Evolutionary conservation across 2,329 filamentous ascomycete species (phyloP).

Genomic region (Aspergillus luchuensis): DNA sequence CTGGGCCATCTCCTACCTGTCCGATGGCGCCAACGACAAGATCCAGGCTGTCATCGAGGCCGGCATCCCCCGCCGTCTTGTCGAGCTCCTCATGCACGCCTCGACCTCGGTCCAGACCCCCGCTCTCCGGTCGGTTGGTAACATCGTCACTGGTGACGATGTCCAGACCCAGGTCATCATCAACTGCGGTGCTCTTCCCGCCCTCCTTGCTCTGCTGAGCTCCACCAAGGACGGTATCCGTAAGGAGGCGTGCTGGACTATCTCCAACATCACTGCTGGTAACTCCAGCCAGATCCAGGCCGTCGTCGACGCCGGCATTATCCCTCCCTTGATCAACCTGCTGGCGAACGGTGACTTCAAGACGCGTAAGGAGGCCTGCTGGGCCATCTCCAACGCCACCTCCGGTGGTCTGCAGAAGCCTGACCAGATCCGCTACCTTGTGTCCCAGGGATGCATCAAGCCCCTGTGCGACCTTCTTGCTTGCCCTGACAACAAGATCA

Average conservation of each 20-base stretch:
- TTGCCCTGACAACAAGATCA: constrained; percentile 99
- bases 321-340: constrained; percentile 92
- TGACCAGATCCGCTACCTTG: constrained; percentile 95
- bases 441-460: constrained; percentile 92
- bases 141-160: constrained; percentile 98
- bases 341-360: constrained; percentile 97
- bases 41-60: constrained; percentile 99
- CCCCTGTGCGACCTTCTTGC: constrained; percentile 91
- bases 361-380: constrained; percentile 98
- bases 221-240: constrained; percentile 98
- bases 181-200: constrained; percentile 91
- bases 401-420: constrained; percentile 98
- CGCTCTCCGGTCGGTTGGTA: constrained; percentile 93
- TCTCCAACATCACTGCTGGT: constrained; percentile 97
- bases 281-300: constrained; percentile 98
- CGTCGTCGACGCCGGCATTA: constrained; percentile 95
- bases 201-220: constrained; percentile 88
- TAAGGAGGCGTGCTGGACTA: constrained; percentile 99
- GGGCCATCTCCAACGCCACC: constrained; percentile 98
- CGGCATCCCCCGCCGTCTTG: constrained; percentile 91
- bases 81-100: constrained; percentile 96
- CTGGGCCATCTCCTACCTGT: constrained; percentile 99
- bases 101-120: constrained; percentile 98
- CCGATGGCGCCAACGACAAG: constrained; percentile 97
- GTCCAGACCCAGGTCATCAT: constrained; percentile 99